Evolutionary conservation across 164 flowering plant species (phyloP), one percentile per base, ranked within the genome.

Genomic region (Dillenia turbinata): DNA sequence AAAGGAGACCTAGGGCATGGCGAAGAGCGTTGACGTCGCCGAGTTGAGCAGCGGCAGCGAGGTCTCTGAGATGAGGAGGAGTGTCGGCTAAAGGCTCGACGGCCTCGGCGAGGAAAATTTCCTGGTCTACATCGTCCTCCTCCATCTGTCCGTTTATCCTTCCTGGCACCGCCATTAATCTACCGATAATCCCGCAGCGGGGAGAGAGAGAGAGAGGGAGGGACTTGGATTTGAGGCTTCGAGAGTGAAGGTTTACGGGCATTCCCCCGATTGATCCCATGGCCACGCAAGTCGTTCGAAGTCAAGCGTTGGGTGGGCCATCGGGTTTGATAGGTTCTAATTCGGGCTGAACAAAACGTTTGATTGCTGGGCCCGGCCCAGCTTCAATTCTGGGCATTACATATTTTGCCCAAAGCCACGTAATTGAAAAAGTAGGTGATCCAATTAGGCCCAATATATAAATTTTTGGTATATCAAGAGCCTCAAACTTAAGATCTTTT

Each of bases 21-120:
- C 86, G 85, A 49, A 90, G 88, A 53, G 84, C 80, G 47, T 77
- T 69, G 26, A 82, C 75, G 76, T 86, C 75, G 66, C 95, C 97
- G 66, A 64, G 62, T 73, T 80, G 81, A 14, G 79, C 75, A 50
- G 96, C 91, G 64, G 76, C 64, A 69, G 77, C 71, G 54, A 88
- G 74, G 56, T 71, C 79, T 10, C 79, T 83, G 69, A 88, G 91
- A 64, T 83, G 89, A 1, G 85, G 83, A 26, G 88, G 86, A 26
- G 66, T 63, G 2, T 79, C 80, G 40, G 52, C 0, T 33, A 33
- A 33, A 33, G 40, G 40, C 40, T 33, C 13, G 17, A 78, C 82
- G 53, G 54, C 50, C 19, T 73, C 83, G 10, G 59, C 24, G 12
- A 56, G 45, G 64, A 85, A 79, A 12, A 89, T 68, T 66, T 72